Conservation (phyloP, 2,329 filamentous ascomycete species). For the Fusarium nisikadoi region DNA sequence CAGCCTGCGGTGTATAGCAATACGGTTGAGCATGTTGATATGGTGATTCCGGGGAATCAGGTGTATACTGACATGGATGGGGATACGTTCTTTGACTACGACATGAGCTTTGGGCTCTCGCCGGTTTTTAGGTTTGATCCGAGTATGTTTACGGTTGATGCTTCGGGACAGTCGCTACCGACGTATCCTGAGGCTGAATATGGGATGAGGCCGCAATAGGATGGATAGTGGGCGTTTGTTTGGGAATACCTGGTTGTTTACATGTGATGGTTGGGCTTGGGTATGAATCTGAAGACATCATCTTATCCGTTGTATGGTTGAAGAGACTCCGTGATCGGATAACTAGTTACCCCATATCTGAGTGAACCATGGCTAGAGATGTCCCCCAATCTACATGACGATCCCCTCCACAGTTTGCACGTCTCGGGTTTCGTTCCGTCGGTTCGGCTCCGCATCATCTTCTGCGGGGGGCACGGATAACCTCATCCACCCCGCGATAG, state of each 20-base stretch:
- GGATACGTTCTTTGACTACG: conserved; percentile 45
- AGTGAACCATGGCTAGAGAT: not conserved
- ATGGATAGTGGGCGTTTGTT: not conserved
- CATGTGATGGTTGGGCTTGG: not conserved
- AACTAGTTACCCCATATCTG: not conserved
- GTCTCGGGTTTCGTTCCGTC: conserved; percentile 34
- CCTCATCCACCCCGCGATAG: conserved; percentile 27
- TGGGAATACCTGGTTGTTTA: conserved; percentile 5
- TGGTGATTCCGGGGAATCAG: conserved; percentile 30
- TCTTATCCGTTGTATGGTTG: not conserved
- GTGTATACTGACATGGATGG: conserved; percentile 42
- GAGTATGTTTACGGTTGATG: conserved; percentile 42
- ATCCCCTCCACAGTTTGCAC: not conserved
- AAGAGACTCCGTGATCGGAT: not conserved
- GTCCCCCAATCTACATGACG: not conserved
- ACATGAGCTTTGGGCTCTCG: conserved; percentile 45
- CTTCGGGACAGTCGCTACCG: conserved; percentile 38
- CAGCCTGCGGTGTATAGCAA: conserved; percentile 14
- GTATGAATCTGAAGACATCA: not conserved
- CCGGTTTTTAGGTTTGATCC: conserved; percentile 45
- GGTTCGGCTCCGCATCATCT: conserved; percentile 31
- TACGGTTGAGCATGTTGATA: conserved; percentile 31
- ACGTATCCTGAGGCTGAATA: conserved; percentile 41
- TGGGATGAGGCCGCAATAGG: conserved; percentile 32
- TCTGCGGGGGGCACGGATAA: conserved; percentile 30